Evolutionary conservation across 2,329 filamentous ascomycete species (phyloP).

Genomic region (Aureobasidium uvarum): DNA sequence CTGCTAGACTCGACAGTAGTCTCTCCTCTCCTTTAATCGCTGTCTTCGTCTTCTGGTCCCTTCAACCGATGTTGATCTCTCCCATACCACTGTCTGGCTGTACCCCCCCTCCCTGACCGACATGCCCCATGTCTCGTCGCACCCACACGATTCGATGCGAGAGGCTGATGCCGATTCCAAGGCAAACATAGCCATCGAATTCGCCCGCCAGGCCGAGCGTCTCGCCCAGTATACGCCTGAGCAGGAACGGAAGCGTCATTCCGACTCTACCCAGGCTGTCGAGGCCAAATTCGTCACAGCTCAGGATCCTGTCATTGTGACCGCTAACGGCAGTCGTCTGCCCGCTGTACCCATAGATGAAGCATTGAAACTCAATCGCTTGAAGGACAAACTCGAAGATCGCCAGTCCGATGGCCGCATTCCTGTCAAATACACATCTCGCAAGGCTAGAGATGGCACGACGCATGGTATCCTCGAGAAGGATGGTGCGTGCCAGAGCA

Average conservation of each 20-base stretch:
- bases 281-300: constrained; percentile 63
- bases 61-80: constrained; percentile 7
- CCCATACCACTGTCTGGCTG: not conserved
- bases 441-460: constrained; percentile 46
- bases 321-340: constrained; percentile 63
- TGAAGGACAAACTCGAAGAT: constrained; percentile 54
- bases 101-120: not conserved
- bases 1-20: not conserved
- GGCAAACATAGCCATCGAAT: constrained; percentile 46
- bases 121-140: constrained; percentile 23
- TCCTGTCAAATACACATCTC: constrained; percentile 36
- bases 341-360: constrained; percentile 68
- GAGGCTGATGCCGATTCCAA: not conserved
- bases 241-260: constrained; percentile 42
- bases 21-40: not conserved
- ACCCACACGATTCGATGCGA: not conserved
- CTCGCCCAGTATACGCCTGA: constrained; percentile 44
- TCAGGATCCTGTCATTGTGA: constrained; percentile 69
- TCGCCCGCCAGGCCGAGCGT: constrained; percentile 58
- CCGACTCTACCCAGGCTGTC: constrained; percentile 55
- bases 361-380: constrained; percentile 65
- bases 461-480: constrained; percentile 40
- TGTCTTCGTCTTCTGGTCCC: not conserved
- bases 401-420: constrained; percentile 36
- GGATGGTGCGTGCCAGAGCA: constrained; percentile 29